These are phyloP conservation scores for Aspergillus steynii DNA, from an alignment of 495 filamentous ascomycete genomes.

Conservation along the genomic window DNA sequence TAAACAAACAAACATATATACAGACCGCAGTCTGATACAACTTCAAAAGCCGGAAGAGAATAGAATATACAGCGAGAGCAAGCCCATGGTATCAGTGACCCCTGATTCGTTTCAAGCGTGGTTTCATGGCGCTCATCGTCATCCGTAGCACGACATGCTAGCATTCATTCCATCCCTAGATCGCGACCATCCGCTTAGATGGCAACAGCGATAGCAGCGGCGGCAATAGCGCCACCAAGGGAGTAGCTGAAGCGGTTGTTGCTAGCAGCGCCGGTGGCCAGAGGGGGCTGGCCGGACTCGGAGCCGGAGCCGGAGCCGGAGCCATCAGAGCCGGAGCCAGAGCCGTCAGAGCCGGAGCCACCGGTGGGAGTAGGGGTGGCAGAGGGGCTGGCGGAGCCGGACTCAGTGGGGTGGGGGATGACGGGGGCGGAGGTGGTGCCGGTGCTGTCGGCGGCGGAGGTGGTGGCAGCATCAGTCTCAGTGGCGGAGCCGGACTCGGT, in stretches of 20 bases:
- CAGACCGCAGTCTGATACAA: background rate
- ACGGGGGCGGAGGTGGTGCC: conserved; percentile 13
- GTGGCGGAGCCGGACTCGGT: conserved; percentile 12
- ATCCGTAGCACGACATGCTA: background rate
- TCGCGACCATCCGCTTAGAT: conserved; percentile 22
- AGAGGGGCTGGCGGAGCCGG: conserved; percentile 9
- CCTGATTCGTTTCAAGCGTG: background rate
- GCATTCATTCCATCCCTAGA: background rate
- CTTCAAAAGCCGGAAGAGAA: conserved; percentile 3
- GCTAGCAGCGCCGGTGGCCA: conserved; percentile 36
- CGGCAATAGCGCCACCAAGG: conserved; percentile 31
- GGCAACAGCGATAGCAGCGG: conserved; percentile 28
- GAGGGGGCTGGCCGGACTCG: conserved; percentile 8
- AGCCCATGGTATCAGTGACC: background rate
- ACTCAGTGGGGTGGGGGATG: conserved; percentile 7
- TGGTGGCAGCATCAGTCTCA: conserved; percentile 8
- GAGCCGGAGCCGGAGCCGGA: conserved; percentile 14
- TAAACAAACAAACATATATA: conserved; percentile 1
- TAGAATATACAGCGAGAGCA: conserved; percentile 12
- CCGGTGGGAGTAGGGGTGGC: conserved; percentile 8
- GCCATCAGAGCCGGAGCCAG: conserved; percentile 15
- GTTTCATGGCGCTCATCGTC: conserved; percentile 8
- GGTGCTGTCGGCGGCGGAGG: conserved; percentile 16
- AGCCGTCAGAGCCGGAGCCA: conserved; percentile 14
- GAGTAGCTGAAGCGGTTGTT: conserved; percentile 25